Evolutionary conservation across 345 rosid species (phyloP), one percentile per base, ranked within the genome.

Genomic region (Reutealis trisperma): DNA sequence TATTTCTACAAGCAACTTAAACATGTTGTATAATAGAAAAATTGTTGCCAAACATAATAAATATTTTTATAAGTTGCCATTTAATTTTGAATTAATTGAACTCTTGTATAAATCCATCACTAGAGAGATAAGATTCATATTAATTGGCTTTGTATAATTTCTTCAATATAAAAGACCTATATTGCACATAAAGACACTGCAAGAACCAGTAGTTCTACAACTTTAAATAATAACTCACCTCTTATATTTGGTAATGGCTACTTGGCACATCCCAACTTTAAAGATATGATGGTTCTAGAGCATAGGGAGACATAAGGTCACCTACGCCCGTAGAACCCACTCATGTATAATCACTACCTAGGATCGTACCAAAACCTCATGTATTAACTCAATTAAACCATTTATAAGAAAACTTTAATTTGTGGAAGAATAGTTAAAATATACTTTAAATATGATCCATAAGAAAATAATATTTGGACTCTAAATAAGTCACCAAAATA

Each of bases 201-300:
- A 6, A 15, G 59, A 6, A 30, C 37, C 13, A 16, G 14, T 45
- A 66, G 70, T 44, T 19, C 8, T 64, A 6, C 34, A 5, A 27
- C 45, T 73, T 27, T 61, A 27, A 49, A 32, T 54, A 4, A 62
- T 13, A 63, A 21, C 79, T 85, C 79, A 89, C 98, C 99, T 90
- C 75, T 90, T 93, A 77, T 95, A 95, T 72, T 90, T 80, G 32
- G 98, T 90, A 63, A 95, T 92, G 15, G 98, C 91, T n/a, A n/a
- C n/a, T n/a, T n/a, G n/a, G n/a, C n/a, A n/a, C n/a, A n/a, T n/a
- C n/a, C n/a, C n/a, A n/a, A n/a, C n/a, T n/a, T n/a, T n/a, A n/a
- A n/a, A n/a, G n/a, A n/a, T n/a, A n/a, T n/a, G n/a, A n/a, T n/a
- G n/a, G n/a, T n/a, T n/a, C n/a, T n/a, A n/a, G n/a, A n/a, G n/a